Evolutionary conservation across 768 basidiomycete species (phyloP), one percentile per base, ranked within the genome.

Genomic region (Rossbeevera mucosa): DNA sequence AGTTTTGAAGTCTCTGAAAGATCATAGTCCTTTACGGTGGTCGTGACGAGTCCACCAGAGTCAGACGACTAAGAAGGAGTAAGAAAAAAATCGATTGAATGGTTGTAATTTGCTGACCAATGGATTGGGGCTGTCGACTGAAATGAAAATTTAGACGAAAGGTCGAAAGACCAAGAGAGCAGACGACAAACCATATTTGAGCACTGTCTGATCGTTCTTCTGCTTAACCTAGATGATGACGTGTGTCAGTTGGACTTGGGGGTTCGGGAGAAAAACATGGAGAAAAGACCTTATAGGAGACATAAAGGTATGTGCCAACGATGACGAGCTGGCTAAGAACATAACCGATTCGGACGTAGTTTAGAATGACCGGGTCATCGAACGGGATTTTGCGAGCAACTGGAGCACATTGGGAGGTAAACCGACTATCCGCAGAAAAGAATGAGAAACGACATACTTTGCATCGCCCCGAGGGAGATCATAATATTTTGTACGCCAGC

Each of bases 121-220:
- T 3, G 91, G 79, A 58, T 72, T 80, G 42, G 82, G 69, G 1
- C 85, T 77, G 62, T 95, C 91, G 42, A 94, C 92, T 91, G 45
- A 51, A 5, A 38, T 51, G 41, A 14, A 58, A 47, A 52, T 31
- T 11, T 2, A 63, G 45, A 46, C 45, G 2, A 30, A 8, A 31
- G 11, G 16, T n/a, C 31, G n/a, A 7, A 21, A 50, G 16, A 31
- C 16, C 6, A 36, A 30, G 44, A 20, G n/a, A 53, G 40, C 40
- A 24, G 47, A 43, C 6, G 18, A 79, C 81, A 50, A 40, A 86
- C 90, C 90, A 72, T 95, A 99, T 81, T 96, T 99, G 63, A 99
- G 76, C 24, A 95, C 91, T 2, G 92, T 92, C 69, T 87, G 81
- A 74, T 99, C 95, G 63, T 98, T 98, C 82, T 94, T 94, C 64